Conservation (phyloP, 2,329 filamentous ascomycete genomes). For the Arthroderma sp. region DNA sequence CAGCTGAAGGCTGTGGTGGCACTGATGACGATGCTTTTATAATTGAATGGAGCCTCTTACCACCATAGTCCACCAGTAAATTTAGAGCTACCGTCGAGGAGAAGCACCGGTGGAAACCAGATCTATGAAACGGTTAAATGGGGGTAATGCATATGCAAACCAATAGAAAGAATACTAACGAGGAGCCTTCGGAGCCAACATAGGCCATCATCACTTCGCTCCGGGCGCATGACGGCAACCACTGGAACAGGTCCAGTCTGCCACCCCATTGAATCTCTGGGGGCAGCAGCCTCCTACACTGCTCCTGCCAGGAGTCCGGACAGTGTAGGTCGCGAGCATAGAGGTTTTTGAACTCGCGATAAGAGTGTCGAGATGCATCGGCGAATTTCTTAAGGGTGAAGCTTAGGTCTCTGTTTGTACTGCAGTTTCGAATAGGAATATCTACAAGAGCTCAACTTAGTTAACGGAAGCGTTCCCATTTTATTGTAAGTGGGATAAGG, state of each 20-base stretch:
- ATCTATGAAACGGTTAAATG: conserved; percentile 14
- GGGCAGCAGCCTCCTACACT: conserved; percentile 22
- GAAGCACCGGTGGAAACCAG: conserved; percentile 29
- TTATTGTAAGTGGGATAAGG: background rate
- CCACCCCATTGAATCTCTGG: conserved; percentile 24
- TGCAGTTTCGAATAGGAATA: conserved; percentile 27
- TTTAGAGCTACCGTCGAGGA: conserved; percentile 28
- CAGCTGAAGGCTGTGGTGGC: background rate
- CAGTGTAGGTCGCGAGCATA: conserved; percentile 28
- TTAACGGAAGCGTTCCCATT: background rate
- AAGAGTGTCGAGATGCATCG: conserved; percentile 17
- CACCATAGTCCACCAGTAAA: conserved; percentile 24
- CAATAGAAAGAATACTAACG: conserved; percentile 14
- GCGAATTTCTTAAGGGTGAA: conserved; percentile 26
- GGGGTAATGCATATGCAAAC: background rate
- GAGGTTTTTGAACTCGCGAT: conserved; percentile 21
- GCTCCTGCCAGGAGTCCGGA: conserved; percentile 23
- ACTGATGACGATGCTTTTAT: background rate
- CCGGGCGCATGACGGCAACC: conserved; percentile 23
- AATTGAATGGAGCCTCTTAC: conserved; percentile 11
- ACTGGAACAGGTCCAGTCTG: conserved; percentile 26
- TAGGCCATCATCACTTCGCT: conserved; percentile 31
- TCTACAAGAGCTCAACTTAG: conserved; percentile 12
- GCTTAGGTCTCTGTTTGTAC: conserved; percentile 24
- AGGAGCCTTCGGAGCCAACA: conserved; percentile 25